Evolutionary conservation across 192 early-diverging fungal species (phyloP), one percentile per base, ranked within the genome.

Genomic region (Funneliformis geosporum): DNA sequence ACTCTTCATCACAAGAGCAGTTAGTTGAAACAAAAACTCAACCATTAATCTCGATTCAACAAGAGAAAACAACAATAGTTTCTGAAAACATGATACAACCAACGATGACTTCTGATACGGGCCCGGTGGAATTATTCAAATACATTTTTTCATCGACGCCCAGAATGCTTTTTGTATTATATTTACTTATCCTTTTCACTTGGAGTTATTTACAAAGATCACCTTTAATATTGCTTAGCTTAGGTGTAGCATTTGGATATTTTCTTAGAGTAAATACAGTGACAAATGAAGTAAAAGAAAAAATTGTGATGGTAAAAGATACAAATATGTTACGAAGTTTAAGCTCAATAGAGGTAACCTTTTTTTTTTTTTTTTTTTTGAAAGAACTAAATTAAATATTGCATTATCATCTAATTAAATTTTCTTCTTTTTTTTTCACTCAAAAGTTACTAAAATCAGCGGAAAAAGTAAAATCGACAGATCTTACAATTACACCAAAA

Each of bases 121-220:
- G 50, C 7, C 50, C 50, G 18, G 50, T 55, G 21, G 50, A 55
- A 55, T 21, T 55, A 55, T 55, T 55, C 50, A 14, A 55, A 55
- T 55, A 55, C 21, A n/a, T 69, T 42, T 16, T 69, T 69, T 73
- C 44, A 25, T 50, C 72, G 28, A 59, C 72, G 14, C 28, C 72
- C 16, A 73, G 23, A 50, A 23, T 59, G 44, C 14, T 28, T 55
- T 73, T 73, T 16, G 9, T 73, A 27, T 33, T 73, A 55, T 73
- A 73, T 73, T 47, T 73, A 33, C 23, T 73, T 11, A 73, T 73
- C 18, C 21, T 23, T 18, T 38, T 73, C 25, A 50, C 44, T 33
- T 73, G 72, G 72, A 73, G 72, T 59, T 73, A 73, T 73, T 23
- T 73, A 21, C 46, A 59, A 23, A 73, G 46, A 59, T 73, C 72